These are phyloP conservation scores for Suillus ampliporus DNA, from an alignment of 768 basidiomycete species.

Conservation along the genomic window DNA sequence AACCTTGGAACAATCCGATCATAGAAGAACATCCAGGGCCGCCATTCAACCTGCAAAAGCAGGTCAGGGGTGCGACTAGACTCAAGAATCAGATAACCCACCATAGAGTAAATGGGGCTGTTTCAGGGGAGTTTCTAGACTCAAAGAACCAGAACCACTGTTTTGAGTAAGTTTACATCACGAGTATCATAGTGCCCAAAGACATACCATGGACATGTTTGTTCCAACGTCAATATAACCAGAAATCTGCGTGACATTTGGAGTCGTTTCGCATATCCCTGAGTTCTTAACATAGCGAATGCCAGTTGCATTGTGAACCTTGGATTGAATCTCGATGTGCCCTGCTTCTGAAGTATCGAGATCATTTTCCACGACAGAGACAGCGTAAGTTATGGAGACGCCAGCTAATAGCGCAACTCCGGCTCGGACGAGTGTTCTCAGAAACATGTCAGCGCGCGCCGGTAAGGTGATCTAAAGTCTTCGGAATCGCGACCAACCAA, in stretches of 20 bases:
- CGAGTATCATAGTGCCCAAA: background rate
- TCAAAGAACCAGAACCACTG: conserved; percentile 83
- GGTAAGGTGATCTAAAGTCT: background rate
- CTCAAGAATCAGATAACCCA: conserved; percentile 24
- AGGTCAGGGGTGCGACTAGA: background rate
- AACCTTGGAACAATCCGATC: conserved; percentile 71
- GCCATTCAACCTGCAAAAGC: conserved; percentile 48
- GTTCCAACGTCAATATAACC: conserved; percentile 64
- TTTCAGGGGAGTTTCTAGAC: conserved; percentile 60
- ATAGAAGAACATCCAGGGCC: conserved; percentile 45
- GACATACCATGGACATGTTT: conserved; percentile 62
- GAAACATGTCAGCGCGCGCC: conserved; percentile 18
- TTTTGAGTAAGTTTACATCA: background rate
- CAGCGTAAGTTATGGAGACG: conserved; percentile 6
- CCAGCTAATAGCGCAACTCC: conserved; percentile 11
- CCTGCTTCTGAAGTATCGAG: background rate
- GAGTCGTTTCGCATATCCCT: conserved; percentile 69
- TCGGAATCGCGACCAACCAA: background rate
- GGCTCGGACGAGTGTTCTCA: conserved; percentile 1
- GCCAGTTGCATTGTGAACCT: conserved; percentile 26
- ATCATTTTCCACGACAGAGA: background rate
- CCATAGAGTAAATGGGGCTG: conserved; percentile 72
- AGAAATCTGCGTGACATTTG: conserved; percentile 61
- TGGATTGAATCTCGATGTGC: conserved; percentile 20
- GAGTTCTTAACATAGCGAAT: conserved; percentile 63